Evolutionary conservation across 352 stramenopile genomes (phyloP).

Genomic region (Pythium aristosporum): DNA sequence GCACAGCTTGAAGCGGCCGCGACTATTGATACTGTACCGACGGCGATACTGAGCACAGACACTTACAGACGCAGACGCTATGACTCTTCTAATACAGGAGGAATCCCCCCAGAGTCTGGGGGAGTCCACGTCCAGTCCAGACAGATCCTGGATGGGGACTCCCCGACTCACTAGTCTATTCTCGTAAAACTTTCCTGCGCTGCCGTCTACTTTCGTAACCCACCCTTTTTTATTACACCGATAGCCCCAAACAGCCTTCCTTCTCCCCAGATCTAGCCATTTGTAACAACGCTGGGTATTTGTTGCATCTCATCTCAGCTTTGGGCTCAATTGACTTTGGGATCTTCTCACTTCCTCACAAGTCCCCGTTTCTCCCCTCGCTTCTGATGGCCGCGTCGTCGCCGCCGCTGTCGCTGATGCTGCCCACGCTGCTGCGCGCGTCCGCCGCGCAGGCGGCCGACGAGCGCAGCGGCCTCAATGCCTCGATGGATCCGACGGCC

Average conservation of each 20-base stretch:
- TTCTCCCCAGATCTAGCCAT: background rate
- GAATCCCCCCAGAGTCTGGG: too few species aligned
- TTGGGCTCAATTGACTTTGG: constrained; percentile 1
- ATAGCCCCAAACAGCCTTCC: background rate
- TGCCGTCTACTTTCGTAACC: background rate
- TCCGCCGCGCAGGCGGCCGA: constrained; percentile 9
- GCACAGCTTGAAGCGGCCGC: background rate
- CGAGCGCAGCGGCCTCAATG: background rate
- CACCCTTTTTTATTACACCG: background rate
- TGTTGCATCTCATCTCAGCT: constrained; percentile 7
- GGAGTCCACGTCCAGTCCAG: too few species aligned
- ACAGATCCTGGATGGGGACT: too few species aligned
- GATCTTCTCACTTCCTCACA: constrained; percentile 11
- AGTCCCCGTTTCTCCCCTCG: background rate
- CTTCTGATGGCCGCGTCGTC: background rate
- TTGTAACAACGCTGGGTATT: constrained; percentile 11
- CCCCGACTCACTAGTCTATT: too few species aligned
- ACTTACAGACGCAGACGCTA: too few species aligned
- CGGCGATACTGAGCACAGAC: background rate
- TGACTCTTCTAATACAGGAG: background rate
- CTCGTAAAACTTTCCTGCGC: background rate
- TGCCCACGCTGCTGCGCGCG: constrained; percentile 21
- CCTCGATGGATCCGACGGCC: background rate
- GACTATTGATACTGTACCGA: background rate
- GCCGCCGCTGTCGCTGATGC: constrained; percentile 6